phyloP scores from a whole-genome alignment of 1,139 yeast species.

The Hyphopichia khmerensis region DNA sequence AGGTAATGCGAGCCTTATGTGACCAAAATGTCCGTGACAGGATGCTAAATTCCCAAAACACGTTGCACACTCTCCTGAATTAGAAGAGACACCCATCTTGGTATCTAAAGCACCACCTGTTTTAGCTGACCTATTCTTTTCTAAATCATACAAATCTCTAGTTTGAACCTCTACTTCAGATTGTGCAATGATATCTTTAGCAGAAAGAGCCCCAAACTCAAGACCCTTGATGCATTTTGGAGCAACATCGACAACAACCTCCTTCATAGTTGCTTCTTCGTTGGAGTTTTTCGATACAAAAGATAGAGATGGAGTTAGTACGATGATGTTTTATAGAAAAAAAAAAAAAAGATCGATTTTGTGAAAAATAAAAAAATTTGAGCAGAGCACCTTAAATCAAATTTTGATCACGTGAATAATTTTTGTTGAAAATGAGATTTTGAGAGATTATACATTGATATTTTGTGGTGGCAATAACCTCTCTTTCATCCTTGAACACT shows the following conservation, averaged over 20 bases:
- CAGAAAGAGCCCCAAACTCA: conserved; percentile 88
- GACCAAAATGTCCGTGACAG: conserved; percentile 99
- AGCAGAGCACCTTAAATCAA: not conserved
- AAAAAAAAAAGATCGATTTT: not conserved
- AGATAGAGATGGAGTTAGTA: not conserved
- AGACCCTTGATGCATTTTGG: conserved; percentile 90
- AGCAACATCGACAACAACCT: conserved; percentile 74
- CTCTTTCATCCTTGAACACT: no score
- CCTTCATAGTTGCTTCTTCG: conserved; percentile 56
- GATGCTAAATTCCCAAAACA: conserved; percentile 92
- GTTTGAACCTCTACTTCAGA: conserved; percentile 93
- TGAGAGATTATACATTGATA: not conserved
- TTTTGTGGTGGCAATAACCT: not conserved
- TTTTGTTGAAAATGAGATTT: not conserved
- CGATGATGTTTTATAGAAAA: not conserved
- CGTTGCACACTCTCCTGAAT: conserved; percentile 78
- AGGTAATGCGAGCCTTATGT: conserved; percentile 87
- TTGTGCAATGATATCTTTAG: conserved; percentile 88
- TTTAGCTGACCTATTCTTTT: conserved; percentile 79
- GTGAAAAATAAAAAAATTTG: not conserved
- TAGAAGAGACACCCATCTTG: conserved; percentile 91
- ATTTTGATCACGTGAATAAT: not conserved
- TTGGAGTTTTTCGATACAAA: no score
- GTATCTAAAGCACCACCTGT: conserved; percentile 87
- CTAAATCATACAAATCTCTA: conserved; percentile 85